Evolutionary conservation across 805 yeast genomes (phyloP), one percentile per base, ranked within the genome.

Genomic region (Kregervanrija pseudodelftensis): DNA sequence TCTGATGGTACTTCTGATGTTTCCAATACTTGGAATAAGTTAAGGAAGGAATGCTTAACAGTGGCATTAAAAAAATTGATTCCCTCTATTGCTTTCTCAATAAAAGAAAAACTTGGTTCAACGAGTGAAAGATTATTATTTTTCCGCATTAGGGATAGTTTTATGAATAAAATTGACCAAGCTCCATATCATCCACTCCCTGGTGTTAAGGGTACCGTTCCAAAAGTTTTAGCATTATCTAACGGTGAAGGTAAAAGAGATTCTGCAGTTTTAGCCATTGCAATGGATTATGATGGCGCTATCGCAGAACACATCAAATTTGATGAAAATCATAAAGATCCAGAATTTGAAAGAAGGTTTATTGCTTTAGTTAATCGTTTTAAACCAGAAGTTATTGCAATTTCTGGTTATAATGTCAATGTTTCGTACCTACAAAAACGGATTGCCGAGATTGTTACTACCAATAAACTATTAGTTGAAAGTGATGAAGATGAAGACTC

Each of bases 181-280:
- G 96, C 98, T 2, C 97, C 99, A 31, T 90, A 70, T 64, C 80
- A 85, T 53, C 96, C 98, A 5, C 73, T 76, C 39, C 83, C 85
- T 5, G 82, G 74, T 52, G 85, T 79, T 37, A 73, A 76, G 47
- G 96, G 97, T 38, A 85, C 95, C 4, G 73, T 80, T 43, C 96
- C 99, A 15, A 80, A 85, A 49, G 91, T 88, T 0, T 68, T 93
- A 51, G 80, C 96, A 0, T 56, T 93, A 30, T 77, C 95, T 0
- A 80, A 85, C 54, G 99, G 99, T 55, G 82, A 82, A 64, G 97
- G 96, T 58, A 82, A 79, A 49, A 76, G 79, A 37, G 78, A 78
- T 47, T 95, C 93, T 62, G 96, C 98, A 5, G 85, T 88, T 17
- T 78, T 90, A 49, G 96, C 89, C 22, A 83, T 78, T 2, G 77